Evolutionary conservation across 2,329 filamentous ascomycete genomes (phyloP).

Genomic region (Trichoderma endophyticum): DNA sequence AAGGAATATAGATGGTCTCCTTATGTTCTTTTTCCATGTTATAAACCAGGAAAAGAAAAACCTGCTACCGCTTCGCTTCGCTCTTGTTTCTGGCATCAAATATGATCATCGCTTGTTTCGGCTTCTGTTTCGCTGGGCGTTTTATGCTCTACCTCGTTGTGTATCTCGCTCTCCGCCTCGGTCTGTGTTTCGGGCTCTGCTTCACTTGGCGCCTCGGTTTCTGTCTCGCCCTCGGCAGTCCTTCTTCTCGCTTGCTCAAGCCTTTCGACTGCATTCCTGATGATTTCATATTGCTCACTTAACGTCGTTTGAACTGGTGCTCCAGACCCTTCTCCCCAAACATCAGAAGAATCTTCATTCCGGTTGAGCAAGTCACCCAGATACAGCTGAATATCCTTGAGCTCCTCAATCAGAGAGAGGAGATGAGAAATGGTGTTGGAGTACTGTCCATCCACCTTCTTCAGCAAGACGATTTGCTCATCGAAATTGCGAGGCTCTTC

Average conservation of each 20-base stretch:
- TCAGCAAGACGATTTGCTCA: slow-evolving; percentile 61
- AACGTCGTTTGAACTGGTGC: neutral
- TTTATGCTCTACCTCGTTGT: neutral
- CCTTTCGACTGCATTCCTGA: neutral
- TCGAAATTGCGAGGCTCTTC: slow-evolving; percentile 58
- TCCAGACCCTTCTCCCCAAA: neutral
- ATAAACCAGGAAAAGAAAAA: neutral
- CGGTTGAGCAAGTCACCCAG: slow-evolving; percentile 69
- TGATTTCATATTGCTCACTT: slow-evolving; percentile 9
- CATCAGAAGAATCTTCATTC: slow-evolving; percentile 55
- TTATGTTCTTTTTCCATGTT: neutral
- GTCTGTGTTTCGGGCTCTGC: neutral
- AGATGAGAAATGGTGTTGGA: slow-evolving; percentile 65
- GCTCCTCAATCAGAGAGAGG: slow-evolving; percentile 65
- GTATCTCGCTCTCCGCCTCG: neutral
- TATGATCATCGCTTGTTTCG: neutral
- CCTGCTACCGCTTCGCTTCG: neutral
- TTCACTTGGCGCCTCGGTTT: neutral
- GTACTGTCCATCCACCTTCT: slow-evolving; percentile 64
- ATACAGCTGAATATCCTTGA: slow-evolving; percentile 68
- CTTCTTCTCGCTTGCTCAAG: slow-evolving; percentile 10
- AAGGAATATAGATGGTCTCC: neutral
- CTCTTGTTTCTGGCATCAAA: neutral
- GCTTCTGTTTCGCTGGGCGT: neutral
- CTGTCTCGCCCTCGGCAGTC: neutral